phyloP scores from a whole-genome alignment of 164 flowering plant genomes.

The Macadamia tetraphylla region DNA sequence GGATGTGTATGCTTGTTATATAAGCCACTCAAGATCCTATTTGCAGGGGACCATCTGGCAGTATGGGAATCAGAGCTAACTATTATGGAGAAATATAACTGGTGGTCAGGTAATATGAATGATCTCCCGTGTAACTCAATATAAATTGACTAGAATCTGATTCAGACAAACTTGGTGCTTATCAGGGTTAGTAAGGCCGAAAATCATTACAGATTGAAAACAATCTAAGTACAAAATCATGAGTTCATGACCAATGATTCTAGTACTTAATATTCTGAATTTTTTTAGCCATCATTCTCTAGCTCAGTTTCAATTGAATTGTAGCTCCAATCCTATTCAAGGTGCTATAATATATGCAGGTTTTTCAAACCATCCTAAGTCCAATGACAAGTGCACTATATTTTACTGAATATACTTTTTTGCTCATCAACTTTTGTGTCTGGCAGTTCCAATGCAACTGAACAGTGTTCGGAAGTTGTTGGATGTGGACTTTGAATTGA shows the following conservation, averaged over 20 bases:
- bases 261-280: too few species aligned
- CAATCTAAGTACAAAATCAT: too few species aligned
- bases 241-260: too few species aligned
- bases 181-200: background rate
- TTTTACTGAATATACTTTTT: background rate
- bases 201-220: too few species aligned
- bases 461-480: conserved; percentile 26
- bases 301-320: too few species aligned
- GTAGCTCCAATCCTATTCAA: too few species aligned
- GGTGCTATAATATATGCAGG: too few species aligned
- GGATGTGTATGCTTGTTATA: conserved; percentile 50
- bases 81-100: conserved; percentile 36
- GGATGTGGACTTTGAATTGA: conserved; percentile 36
- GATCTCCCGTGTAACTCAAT: background rate
- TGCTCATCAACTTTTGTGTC: background rate
- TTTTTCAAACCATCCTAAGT: too few species aligned
- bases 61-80: conserved; percentile 22
- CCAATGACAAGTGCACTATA: too few species aligned
- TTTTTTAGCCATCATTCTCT: too few species aligned
- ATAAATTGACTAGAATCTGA: background rate
- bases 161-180: background rate
- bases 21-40: conserved; percentile 39
- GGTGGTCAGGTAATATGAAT: conserved; percentile 29
- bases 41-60: conserved; percentile 47
- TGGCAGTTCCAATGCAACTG: conserved; percentile 33